These are phyloP conservation scores for Pleurotus platypus DNA, from an alignment of 768 basidiomycete species.

Conservation along the genomic window DNA sequence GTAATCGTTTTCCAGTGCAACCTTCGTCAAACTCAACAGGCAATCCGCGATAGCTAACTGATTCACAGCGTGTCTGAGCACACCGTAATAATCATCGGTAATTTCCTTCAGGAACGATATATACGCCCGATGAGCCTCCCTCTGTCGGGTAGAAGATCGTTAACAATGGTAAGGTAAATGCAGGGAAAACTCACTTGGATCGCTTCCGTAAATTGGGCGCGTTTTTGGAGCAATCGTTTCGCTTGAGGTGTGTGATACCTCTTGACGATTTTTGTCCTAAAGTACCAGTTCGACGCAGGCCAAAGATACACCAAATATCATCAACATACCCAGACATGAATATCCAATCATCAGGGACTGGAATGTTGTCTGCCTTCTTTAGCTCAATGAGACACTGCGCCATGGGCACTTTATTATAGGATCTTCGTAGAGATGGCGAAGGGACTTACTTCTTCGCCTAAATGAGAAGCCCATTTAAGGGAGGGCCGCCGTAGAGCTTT, in stretches of 20 bases:
- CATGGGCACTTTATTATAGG: background rate
- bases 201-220: slow-evolving; percentile 71
- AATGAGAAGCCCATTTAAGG: slow-evolving; percentile 62
- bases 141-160: slow-evolving; percentile 12
- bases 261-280: slow-evolving; percentile 65
- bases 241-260: slow-evolving; percentile 78
- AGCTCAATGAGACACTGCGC: slow-evolving; percentile 78
- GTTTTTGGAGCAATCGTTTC: slow-evolving; percentile 58
- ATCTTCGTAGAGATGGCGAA: too few species aligned
- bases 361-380: slow-evolving; percentile 50
- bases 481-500: slow-evolving; percentile 70
- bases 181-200: slow-evolving; percentile 37
- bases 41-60: slow-evolving; percentile 87
- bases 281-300: background rate
- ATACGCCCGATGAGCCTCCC: slow-evolving; percentile 65
- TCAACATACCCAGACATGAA: slow-evolving; percentile 57
- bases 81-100: slow-evolving; percentile 57
- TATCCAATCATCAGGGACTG: slow-evolving; percentile 55
- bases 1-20: slow-evolving; percentile 75
- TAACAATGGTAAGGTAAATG: background rate
- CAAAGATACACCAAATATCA: background rate
- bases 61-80: slow-evolving; percentile 72
- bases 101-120: slow-evolving; percentile 69
- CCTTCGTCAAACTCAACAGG: slow-evolving; percentile 76
- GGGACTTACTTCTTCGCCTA: slow-evolving; percentile 63